Percentiles rank a stretch among this genome's conserved stretches.
These are phyloP conservation scores for Platanus orientalis DNA, from an alignment of 164 flowering plant species.

Conservation along the genomic window DNA sequence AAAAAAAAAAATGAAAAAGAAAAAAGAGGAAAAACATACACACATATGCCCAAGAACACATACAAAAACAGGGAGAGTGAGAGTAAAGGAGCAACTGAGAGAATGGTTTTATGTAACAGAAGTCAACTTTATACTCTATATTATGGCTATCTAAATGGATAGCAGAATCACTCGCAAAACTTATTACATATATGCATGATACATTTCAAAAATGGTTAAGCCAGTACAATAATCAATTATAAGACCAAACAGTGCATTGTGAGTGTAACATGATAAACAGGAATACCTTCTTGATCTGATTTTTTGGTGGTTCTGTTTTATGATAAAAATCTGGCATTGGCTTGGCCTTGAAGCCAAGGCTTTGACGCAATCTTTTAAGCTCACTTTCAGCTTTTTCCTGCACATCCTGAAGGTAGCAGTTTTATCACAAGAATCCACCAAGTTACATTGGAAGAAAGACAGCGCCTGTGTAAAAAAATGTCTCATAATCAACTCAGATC, in stretches of 20 bases:
- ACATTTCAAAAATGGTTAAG: no score
- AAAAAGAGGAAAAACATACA: no score
- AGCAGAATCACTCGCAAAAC: background rate
- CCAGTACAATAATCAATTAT: conserved; percentile 7
- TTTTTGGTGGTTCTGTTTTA: conserved; percentile 21
- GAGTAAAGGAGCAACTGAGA: background rate
- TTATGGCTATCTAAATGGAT: background rate
- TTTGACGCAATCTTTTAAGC: conserved; percentile 24
- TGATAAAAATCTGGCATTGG: conserved; percentile 25
- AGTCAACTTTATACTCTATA: no score
- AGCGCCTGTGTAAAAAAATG: background rate
- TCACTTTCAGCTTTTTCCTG: conserved; percentile 40
- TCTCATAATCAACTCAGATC: background rate
- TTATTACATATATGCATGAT: no score
- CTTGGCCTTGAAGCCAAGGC: conserved; percentile 31
- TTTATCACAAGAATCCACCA: background rate
- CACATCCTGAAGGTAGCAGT: conserved; percentile 6
- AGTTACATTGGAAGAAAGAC: background rate
- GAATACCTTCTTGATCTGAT: conserved; percentile 36
- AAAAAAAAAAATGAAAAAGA: background rate
- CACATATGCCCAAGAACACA: background rate
- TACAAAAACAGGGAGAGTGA: background rate
- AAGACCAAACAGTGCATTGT: background rate
- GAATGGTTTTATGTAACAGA: background rate
- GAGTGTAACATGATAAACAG: background rate